Base-by-base conservation (phyloP, 352 stramenopile genomes). In the Aphanomyces euteiches region DNA sequence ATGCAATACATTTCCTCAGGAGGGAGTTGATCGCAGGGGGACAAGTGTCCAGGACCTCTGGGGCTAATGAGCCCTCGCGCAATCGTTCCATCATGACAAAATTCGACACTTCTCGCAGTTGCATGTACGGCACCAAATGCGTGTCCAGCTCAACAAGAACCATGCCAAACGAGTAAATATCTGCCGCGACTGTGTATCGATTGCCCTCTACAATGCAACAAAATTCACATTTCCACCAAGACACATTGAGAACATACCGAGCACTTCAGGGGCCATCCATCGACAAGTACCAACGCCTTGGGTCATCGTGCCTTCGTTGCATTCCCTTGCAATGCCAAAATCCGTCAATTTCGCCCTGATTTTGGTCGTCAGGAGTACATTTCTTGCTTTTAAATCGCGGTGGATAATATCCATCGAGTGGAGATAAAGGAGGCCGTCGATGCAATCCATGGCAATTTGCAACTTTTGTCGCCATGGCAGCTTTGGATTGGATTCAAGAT, bases 361-460 rank as follows among this genome's bases (percentile, higher is more conserved):
- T 2, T 70, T 65, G 65, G 75, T 79, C 2, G 69, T 10, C 74
- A 83, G 80, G 66, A 82, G 54, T 15, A 84, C 74, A 57, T 82
- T 75, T n/a, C 67, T 59, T 2, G 74, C 73, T 37, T 77, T 72
- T 7, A 81, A 66, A 72, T 83, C 73, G 5, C 74, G 75, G 57
- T 83, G 78, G 3, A 94, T 73, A 66, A 92, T 73, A 0, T 76
- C 67, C 8, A 84, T 79, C 0, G 82, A 84, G 67, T 94, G 87
- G 39, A 79, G 28, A 45, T 80, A 84, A 17, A 66, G 47, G 0
- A 84, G 58, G 7, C 74, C 76, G 8, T 73, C 28, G 28, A 66
- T 66, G 2, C 79, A 41, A 41, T 81, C 75, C 19, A 77, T 70
- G 0, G 78, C 78, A 37, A 81, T 77, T 12, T 64, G 47, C 13